These are phyloP conservation scores for Hyphopichia wangnamkhiaoensis DNA, from an alignment of 1,139 yeast genomes.

Conservation along the genomic window DNA sequence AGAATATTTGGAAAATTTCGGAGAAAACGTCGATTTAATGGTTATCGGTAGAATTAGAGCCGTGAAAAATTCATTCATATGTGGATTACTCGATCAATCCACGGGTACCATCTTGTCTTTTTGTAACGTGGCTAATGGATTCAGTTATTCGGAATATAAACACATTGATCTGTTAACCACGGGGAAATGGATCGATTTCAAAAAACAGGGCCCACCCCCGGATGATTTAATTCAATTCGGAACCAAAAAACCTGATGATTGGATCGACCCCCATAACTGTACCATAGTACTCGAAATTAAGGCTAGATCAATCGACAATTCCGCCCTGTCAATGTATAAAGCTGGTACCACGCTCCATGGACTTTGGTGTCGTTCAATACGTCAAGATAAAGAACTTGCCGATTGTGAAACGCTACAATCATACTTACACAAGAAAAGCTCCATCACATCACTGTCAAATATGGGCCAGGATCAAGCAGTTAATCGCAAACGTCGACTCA, in stretches of 20 bases:
- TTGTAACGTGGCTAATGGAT: constrained; percentile 84
- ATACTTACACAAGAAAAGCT: constrained; percentile 1
- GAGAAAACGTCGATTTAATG: constrained; percentile 79
- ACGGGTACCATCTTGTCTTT: constrained; percentile 51
- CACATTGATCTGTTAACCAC: constrained; percentile 58
- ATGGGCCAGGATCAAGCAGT: constrained; percentile 30
- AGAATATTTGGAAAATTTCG: constrained; percentile 81
- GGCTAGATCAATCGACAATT: constrained; percentile 69
- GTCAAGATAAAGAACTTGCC: constrained; percentile 65
- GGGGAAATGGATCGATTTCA: constrained; percentile 60
- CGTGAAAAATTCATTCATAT: constrained; percentile 70
- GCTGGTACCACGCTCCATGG: constrained; percentile 73
- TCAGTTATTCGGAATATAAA: constrained; percentile 61
- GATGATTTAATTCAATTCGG: constrained; percentile 56
- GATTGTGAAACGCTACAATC: constrained; percentile 54
- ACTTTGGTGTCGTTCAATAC: constrained; percentile 66
- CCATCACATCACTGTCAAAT: constrained; percentile 8
- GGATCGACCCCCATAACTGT: constrained; percentile 73
- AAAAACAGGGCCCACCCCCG: constrained; percentile 40
- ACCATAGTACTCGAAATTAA: constrained; percentile 83
- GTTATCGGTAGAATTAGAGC: constrained; percentile 80
- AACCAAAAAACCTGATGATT: constrained; percentile 59
- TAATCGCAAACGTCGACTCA: constrained; percentile 19
- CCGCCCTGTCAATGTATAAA: constrained; percentile 52
- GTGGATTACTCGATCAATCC: constrained; percentile 57